Evolutionary conservation across 768 basidiomycete genomes (phyloP).

Genomic region (Serpula lacrymans): DNA sequence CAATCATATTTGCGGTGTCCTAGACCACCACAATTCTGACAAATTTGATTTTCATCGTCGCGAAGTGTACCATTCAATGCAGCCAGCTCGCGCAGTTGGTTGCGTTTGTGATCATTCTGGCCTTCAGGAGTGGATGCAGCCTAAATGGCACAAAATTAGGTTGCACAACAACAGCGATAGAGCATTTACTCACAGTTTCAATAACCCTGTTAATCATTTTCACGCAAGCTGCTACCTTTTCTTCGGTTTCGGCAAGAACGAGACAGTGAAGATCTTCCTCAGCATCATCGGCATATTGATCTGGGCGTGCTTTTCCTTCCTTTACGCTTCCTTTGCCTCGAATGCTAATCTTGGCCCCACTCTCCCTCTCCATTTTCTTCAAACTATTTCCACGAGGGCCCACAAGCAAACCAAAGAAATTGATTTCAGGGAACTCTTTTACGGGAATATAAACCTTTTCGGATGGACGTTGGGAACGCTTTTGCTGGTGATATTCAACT

Average conservation of each 20-base stretch:
- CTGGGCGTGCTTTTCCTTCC: conserved; percentile 95
- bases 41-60: conserved; percentile 99
- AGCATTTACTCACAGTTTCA: conserved; percentile 71
- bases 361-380: conserved; percentile 99
- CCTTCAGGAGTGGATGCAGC: conserved; percentile 99
- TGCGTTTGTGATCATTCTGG: conserved; percentile 99
- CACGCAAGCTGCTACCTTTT: conserved; percentile 89
- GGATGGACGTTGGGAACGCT: conserved; percentile 87
- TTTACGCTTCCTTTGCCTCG: conserved; percentile 98
- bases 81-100: conserved; percentile 96
- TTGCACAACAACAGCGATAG: background rate
- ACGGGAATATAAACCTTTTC: conserved; percentile 99
- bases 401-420: conserved; percentile 97
- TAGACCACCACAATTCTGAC: conserved; percentile 92
- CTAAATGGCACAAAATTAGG: no score
- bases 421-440: conserved; percentile 99
- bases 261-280: conserved; percentile 99
- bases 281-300: conserved; percentile 93
- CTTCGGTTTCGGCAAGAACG: conserved; percentile 87
- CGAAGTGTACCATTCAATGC: conserved; percentile 98
- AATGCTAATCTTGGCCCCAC: conserved; percentile 97
- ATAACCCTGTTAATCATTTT: conserved; percentile 97
- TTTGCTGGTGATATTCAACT: conserved; percentile 93
- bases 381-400: conserved; percentile 98
- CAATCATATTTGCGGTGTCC: conserved; percentile 99